phyloP scores from a whole-genome alignment of 495 filamentous ascomycete genomes.

The Lophium mytilinum region DNA sequence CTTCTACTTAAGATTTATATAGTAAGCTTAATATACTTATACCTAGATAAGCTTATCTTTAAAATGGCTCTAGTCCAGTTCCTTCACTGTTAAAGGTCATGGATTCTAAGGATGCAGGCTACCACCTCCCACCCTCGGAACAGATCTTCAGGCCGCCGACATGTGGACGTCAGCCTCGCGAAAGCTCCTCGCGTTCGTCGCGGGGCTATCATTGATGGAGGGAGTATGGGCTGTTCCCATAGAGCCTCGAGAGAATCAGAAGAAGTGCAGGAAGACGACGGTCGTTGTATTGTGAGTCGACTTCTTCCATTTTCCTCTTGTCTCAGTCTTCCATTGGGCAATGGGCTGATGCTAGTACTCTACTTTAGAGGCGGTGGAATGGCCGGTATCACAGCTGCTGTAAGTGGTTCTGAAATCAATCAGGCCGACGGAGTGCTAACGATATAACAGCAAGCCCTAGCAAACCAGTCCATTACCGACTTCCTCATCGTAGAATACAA shows the following conservation, averaged over 20 bases:
- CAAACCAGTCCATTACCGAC: conserved; percentile 55
- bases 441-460: conserved; percentile 49
- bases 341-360: not conserved
- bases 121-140: too few relatives aligned
- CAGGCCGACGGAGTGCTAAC: conserved; percentile 10
- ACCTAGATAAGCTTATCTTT: too few relatives aligned
- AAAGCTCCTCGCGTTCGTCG: too few relatives aligned
- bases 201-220: too few relatives aligned
- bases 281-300: conserved; percentile 20
- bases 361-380: conserved; percentile 45
- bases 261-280: conserved; percentile 17
- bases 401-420: conserved; percentile 25
- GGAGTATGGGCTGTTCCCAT: not conserved
- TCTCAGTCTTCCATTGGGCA: not conserved
- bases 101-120: too few relatives aligned
- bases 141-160: too few relatives aligned
- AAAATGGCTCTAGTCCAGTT: too few relatives aligned
- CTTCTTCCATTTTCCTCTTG: not conserved
- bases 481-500: conserved; percentile 66
- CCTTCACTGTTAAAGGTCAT: too few relatives aligned
- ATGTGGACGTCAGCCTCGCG: too few relatives aligned
- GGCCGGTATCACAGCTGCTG: conserved; percentile 64
- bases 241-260: conserved; percentile 9
- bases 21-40: too few relatives aligned
- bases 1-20: too few relatives aligned